Conservation (phyloP, 805 yeast genomes). For the Candida mattraensis region DNA sequence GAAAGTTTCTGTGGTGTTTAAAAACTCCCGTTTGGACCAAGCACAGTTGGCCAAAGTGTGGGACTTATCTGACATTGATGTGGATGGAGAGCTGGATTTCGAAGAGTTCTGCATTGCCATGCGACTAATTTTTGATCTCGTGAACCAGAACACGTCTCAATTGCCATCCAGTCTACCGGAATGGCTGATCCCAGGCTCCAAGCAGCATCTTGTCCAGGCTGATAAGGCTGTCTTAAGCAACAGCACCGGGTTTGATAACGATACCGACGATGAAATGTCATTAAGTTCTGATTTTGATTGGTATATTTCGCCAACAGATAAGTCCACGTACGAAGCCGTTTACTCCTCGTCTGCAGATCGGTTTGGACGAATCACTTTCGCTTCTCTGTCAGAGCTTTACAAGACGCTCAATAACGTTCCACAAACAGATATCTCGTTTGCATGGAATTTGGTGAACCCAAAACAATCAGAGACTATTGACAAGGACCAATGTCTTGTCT, state of each 20-base stretch:
- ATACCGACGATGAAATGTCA: conserved; percentile 63
- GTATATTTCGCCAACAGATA: conserved; percentile 93
- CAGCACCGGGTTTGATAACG: conserved; percentile 36
- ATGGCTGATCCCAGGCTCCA: conserved; percentile 91
- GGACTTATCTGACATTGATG: conserved; percentile 91
- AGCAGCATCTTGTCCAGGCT: conserved; percentile 82
- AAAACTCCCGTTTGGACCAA: conserved; percentile 81
- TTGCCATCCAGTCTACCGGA: conserved; percentile 78
- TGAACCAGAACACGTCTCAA: conserved; percentile 59
- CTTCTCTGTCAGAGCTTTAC: conserved; percentile 68
- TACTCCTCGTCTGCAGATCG: conserved; percentile 73
- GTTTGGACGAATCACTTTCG: conserved; percentile 77
- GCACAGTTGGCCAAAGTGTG: conserved; percentile 80
- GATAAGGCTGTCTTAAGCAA: conserved; percentile 57
- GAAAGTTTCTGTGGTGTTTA: conserved; percentile 79
- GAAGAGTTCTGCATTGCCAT: conserved; percentile 98
- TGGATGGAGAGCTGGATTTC: conserved; percentile 88
- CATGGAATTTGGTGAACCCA: conserved; percentile 96
- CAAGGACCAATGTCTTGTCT: conserved; percentile 88
- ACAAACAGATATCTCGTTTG: conserved; percentile 77
- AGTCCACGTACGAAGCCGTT: conserved; percentile 72
- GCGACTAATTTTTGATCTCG: conserved; percentile 90
- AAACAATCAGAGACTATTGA: conserved; percentile 84
- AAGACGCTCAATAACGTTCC: conserved; percentile 71
- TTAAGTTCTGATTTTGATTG: conserved; percentile 80